These are phyloP conservation scores for Neoboletus brunneissimus DNA, from an alignment of 768 basidiomycete genomes.

Conservation along the genomic window DNA sequence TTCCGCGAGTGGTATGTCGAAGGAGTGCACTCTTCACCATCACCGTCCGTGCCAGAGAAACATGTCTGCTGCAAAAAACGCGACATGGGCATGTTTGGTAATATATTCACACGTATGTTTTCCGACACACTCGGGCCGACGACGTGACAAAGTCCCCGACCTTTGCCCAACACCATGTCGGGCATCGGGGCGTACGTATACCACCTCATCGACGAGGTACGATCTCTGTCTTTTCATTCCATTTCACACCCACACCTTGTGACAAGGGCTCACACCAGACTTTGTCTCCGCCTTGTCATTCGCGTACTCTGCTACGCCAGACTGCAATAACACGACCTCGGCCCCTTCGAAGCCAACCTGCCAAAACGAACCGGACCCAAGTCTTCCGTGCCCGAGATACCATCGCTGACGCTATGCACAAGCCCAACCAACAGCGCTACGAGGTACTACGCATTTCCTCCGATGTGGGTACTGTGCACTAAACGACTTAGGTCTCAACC, in stretches of 20 bases:
- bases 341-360: no score
- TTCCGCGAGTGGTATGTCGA: conserved; percentile 26
- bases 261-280: no score
- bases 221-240: no score
- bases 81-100: neutral
- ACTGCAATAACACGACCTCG: no score
- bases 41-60: conserved; percentile 11
- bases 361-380: neutral
- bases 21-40: conserved; percentile 14
- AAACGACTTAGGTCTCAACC: neutral
- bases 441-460: neutral
- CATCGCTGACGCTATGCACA: neutral
- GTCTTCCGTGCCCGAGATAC: neutral
- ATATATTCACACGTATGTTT: neutral
- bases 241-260: no score
- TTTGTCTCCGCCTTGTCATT: no score
- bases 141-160: no score
- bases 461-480: neutral
- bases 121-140: neutral
- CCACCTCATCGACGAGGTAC: no score
- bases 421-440: no score
- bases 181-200: no score
- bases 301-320: no score
- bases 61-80: neutral
- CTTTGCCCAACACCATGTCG: no score